Evolutionary conservation across 805 yeast species (phyloP).

Genomic region (Wickerhamiella kurtzmanii): DNA sequence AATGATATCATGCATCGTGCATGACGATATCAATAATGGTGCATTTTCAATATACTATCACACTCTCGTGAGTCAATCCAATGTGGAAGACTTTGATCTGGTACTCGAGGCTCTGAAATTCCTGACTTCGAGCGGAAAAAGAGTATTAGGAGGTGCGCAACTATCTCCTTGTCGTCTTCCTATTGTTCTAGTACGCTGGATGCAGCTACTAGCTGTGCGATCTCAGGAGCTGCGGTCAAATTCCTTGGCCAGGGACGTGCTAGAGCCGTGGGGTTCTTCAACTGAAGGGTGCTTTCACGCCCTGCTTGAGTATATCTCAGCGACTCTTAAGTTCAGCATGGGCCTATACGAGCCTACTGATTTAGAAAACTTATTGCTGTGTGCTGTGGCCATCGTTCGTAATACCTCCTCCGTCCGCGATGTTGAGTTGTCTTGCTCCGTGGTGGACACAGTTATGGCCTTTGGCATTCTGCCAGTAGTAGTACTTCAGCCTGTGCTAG

Average conservation of each 20-base stretch:
- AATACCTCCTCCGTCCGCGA: slow-evolving; percentile 30
- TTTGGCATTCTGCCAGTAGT: slow-evolving; percentile 36
- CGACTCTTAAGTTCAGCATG: slow-evolving; percentile 37
- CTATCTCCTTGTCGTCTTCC: slow-evolving; percentile 31
- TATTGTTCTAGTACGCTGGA: slow-evolving; percentile 28
- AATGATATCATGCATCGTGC: slow-evolving; percentile 40
- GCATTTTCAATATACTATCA: slow-evolving; percentile 44
- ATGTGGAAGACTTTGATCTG: slow-evolving; percentile 39
- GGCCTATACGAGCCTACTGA: slow-evolving; percentile 32
- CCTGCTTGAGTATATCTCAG: slow-evolving; percentile 30
- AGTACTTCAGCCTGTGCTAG: slow-evolving; percentile 28
- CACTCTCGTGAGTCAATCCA: slow-evolving; percentile 38
- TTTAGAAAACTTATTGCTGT: slow-evolving; percentile 26
- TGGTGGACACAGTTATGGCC: slow-evolving; percentile 33
- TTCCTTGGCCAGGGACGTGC: slow-evolving; percentile 17
- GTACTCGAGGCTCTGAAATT: slow-evolving; percentile 35
- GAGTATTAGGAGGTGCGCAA: slow-evolving; percentile 13
- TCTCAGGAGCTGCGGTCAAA: slow-evolving; percentile 23
- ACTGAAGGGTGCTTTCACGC: slow-evolving; percentile 21
- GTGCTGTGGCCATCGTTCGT: slow-evolving; percentile 29
- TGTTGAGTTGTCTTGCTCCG: slow-evolving; percentile 28
- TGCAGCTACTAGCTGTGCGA: slow-evolving; percentile 23
- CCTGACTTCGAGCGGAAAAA: slow-evolving; percentile 38
- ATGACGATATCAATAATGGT: slow-evolving; percentile 37
- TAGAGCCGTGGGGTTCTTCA: slow-evolving; percentile 22